These are phyloP conservation scores for Aspergillus sp. DNA, from an alignment of 2,329 filamentous ascomycete species.

Conservation along the genomic window DNA sequence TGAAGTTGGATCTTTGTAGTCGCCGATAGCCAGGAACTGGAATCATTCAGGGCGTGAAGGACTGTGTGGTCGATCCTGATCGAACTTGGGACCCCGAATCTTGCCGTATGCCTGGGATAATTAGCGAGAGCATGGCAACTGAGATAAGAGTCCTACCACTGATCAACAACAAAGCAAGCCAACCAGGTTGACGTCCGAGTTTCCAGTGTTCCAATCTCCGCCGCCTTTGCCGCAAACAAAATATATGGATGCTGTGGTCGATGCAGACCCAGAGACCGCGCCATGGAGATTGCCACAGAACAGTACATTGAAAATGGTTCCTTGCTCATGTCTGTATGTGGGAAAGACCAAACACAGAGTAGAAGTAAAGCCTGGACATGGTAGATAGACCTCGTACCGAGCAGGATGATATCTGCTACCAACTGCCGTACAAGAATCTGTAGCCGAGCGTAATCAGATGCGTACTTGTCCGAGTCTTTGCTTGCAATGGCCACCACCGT, in stretches of 20 bases:
- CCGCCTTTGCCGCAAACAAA: neutral
- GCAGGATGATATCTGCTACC: neutral
- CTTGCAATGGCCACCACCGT: neutral
- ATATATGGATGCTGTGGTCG: neutral
- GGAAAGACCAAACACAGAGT: neutral
- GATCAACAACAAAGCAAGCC: neutral
- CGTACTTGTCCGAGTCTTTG: neutral
- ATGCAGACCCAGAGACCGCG: neutral
- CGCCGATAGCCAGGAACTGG: neutral
- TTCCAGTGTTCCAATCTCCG: neutral
- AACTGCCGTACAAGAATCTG: neutral
- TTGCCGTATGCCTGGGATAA: neutral
- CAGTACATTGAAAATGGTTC: neutral
- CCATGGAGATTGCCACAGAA: neutral
- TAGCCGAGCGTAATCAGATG: neutral
- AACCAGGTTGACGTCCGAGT: neutral
- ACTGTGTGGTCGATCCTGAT: constrained; percentile 3
- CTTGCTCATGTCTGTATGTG: neutral
- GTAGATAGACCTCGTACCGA: neutral
- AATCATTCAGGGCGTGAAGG: neutral
- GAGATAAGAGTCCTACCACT: neutral
- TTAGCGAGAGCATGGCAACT: neutral
- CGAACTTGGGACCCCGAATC: neutral
- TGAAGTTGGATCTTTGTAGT: neutral
- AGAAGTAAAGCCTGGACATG: neutral